Evolutionary conservation across 176 grass and related monocot genomes (phyloP), one percentile per base, ranked within the genome.

Genomic region (Leersia perrieri): DNA sequence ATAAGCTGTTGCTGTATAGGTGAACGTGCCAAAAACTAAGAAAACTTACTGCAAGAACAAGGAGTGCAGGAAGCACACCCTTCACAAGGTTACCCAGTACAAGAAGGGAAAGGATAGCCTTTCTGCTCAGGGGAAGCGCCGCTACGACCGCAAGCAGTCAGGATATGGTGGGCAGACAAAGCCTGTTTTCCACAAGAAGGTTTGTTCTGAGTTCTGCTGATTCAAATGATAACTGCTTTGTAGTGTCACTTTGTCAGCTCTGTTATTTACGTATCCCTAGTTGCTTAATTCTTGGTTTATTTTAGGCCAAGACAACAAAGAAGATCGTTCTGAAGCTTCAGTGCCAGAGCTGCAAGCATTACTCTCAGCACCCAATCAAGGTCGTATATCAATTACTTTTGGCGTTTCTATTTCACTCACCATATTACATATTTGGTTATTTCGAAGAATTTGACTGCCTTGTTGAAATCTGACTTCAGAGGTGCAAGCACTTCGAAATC

Each of bases 111-210:
- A 57, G 51, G 51, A 57, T 57, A 57, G 51, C 51, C 51, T 57
- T 57, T 57, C 51, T 57, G 51, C 51, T 9, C 51, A 57, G 51
- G 51, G 51, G 22, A 57, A 57, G 51, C 51, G 51, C 20, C 51
- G 51, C n/a, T 57, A 97, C 41, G 93, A 92, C 81, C 88, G 86
- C 65, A 97, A 97, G 63, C 91, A 97, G 68, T 97, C 91, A 25
- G 91, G 94, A 41, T 97, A 93, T 89, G 94, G 94, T 91, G 91
- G 94, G 35, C 91, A 97, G 83, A 97, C 94, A 65, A 93, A 97
- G 84, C 94, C 94, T 25, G 94, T 93, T 86, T 97, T 94, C 71
- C 94, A 97, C 87, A 97, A 97, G 84, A 97, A 97, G 94, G 91
- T 97, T 38, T 73, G 16, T 9, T 33, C 6, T 10, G 18, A 4